A percentile compares a stretch with the other conserved stretches of the same genome.
phyloP scores from a whole-genome alignment of 768 basidiomycete genomes.

The Chiua virens region DNA sequence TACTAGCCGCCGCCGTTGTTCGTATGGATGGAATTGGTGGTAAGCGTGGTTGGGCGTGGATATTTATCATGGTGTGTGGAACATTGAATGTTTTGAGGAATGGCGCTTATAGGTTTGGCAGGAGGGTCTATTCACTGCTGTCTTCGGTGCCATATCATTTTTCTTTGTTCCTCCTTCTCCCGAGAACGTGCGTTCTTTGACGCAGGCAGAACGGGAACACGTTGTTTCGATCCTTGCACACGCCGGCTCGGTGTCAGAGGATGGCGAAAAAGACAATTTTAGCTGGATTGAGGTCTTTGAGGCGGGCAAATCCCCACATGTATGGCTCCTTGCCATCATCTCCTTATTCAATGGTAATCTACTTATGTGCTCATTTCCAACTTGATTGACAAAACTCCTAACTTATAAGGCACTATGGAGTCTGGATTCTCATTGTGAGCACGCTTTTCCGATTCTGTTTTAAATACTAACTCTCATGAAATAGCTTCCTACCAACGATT shows the following conservation, averaged over 20 bases:
- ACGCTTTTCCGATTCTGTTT: slow-evolving; percentile 1
- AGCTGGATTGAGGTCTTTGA: slow-evolving; percentile 55
- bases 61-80: slow-evolving; percentile 35
- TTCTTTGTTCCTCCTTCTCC: slow-evolving; percentile 49
- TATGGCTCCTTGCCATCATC: slow-evolving; percentile 39
- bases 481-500: slow-evolving; percentile 70
- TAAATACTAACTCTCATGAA: slow-evolving; percentile 35
- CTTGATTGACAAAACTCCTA: neutral
- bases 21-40: slow-evolving; percentile 53
- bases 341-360: slow-evolving; percentile 55
- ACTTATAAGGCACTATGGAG: slow-evolving; percentile 6
- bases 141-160: slow-evolving; percentile 53
- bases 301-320: slow-evolving; percentile 54
- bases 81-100: neutral
- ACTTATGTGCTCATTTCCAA: neutral
- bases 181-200: slow-evolving; percentile 49
- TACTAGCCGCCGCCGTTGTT: slow-evolving; percentile 58
- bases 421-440: slow-evolving; percentile 22
- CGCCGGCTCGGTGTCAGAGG: slow-evolving; percentile 36
- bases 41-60: slow-evolving; percentile 49
- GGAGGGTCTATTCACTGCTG: slow-evolving; percentile 63
- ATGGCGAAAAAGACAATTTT: slow-evolving; percentile 45
- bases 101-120: slow-evolving; percentile 8
- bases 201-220: slow-evolving; percentile 48
- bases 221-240: slow-evolving; percentile 25